phyloP scores from a whole-genome alignment of 176 grass and related monocot genomes.

The Phyllostachys edulis region DNA sequence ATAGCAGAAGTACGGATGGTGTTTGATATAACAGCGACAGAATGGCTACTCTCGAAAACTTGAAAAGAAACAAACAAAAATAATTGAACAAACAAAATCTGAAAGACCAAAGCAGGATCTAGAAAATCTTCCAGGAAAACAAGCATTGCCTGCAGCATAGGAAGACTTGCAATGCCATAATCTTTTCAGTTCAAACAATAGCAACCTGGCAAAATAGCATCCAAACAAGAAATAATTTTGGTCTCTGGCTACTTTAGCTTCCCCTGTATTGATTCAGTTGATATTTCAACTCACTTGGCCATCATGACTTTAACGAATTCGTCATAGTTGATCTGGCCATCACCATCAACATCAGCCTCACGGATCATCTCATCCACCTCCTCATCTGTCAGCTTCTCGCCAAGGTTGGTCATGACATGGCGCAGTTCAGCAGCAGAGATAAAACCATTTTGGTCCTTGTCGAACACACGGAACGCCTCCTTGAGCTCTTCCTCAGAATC shows the following conservation, averaged over 20 bases:
- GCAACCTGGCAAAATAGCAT: conserved; percentile 3
- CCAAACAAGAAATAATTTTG: background rate
- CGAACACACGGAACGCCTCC: too few species aligned
- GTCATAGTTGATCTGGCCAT: conserved; percentile 46
- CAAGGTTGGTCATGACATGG: too few species aligned
- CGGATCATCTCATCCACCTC: too few species aligned
- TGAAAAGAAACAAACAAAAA: too few species aligned
- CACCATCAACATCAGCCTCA: background rate
- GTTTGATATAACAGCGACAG: background rate
- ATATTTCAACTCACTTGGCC: conserved; percentile 31
- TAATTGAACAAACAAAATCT: background rate
- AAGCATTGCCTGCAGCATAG: conserved; percentile 11
- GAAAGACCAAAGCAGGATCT: conserved; percentile 1
- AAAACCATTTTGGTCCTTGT: too few species aligned
- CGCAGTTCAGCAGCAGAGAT: too few species aligned
- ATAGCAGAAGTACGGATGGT: background rate
- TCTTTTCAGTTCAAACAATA: conserved; percentile 8
- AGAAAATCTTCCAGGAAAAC: conserved; percentile 4
- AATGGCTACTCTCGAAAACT: background rate
- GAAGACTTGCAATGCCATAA: background rate
- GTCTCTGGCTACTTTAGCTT: conserved; percentile 1
- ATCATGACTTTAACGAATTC: conserved; percentile 41
- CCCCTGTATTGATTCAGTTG: background rate
- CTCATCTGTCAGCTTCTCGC: too few species aligned
- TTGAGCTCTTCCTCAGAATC: conserved; percentile 17